These are phyloP conservation scores for Thamnidium elegans DNA, from an alignment of 192 early-diverging fungal genomes.

Conservation along the genomic window DNA sequence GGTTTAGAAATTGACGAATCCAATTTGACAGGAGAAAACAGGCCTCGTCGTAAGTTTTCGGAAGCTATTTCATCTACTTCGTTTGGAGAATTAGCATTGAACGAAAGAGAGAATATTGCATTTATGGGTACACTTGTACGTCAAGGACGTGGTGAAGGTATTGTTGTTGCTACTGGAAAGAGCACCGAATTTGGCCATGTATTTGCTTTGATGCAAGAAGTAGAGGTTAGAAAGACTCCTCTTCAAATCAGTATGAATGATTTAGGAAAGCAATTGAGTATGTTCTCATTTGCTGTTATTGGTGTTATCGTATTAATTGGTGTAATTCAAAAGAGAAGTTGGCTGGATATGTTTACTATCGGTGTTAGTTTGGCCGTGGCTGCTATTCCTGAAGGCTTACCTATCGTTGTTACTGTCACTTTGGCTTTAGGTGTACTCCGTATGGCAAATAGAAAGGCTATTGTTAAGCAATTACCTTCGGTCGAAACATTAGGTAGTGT, in stretches of 20 bases:
- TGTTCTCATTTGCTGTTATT: conserved; percentile 86
- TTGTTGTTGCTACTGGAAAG: conserved; percentile 87
- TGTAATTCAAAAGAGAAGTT: conserved; percentile 79
- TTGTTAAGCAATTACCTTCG: conserved; percentile 92
- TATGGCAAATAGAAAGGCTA: conserved; percentile 89
- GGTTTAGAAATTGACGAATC: conserved; percentile 93
- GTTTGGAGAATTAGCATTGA: conserved; percentile 56
- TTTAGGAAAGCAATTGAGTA: conserved; percentile 81
- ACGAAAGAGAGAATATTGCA: conserved; percentile 82
- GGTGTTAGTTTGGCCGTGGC: conserved; percentile 93
- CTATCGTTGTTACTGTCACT: conserved; percentile 96
- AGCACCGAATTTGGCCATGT: conserved; percentile 95
- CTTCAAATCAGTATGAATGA: conserved; percentile 94
- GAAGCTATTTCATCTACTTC: conserved; percentile 46
- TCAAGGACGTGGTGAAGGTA: conserved; percentile 81
- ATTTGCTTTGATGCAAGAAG: conserved; percentile 91
- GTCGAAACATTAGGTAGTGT: conserved; percentile 95
- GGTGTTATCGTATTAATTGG: conserved; percentile 82
- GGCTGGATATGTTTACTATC: conserved; percentile 96
- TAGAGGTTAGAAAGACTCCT: conserved; percentile 87
- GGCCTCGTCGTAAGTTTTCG: conserved; percentile 69
- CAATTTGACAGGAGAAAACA: conserved; percentile 83
- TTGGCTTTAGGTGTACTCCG: conserved; percentile 88
- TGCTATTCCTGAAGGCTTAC: conserved; percentile 97
- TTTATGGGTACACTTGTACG: conserved; percentile 94